phyloP scores from a whole-genome alignment of 2,329 filamentous ascomycete genomes.

The Basipetospora sp. region DNA sequence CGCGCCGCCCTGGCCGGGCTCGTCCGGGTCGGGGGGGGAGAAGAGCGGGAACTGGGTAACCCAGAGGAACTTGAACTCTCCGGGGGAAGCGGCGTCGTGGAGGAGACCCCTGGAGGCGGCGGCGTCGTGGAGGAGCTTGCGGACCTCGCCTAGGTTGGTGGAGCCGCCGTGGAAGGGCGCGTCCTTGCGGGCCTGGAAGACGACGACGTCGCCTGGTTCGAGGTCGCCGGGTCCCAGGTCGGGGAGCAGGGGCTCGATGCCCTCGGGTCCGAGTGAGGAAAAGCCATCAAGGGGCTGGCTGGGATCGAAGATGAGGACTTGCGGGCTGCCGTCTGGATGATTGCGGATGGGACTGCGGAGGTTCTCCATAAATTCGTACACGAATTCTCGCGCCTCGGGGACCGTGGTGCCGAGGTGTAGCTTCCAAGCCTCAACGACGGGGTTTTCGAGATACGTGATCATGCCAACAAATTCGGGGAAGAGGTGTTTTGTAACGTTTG shows the following conservation, averaged over 20 bases:
- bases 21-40: slow-evolving; percentile 47
- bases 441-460: slow-evolving; percentile 54
- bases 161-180: slow-evolving; percentile 57
- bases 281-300: slow-evolving; percentile 62
- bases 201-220: slow-evolving; percentile 60
- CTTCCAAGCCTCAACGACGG: slow-evolving; percentile 59
- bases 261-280: slow-evolving; percentile 46
- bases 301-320: slow-evolving; percentile 60
- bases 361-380: slow-evolving; percentile 54
- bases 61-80: slow-evolving; percentile 61
- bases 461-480: slow-evolving; percentile 42
- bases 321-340: slow-evolving; percentile 65
- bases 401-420: slow-evolving; percentile 1
- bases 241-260: slow-evolving; percentile 1
- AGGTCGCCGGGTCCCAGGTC: slow-evolving; percentile 16
- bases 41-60: slow-evolving; percentile 86
- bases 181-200: slow-evolving; percentile 64
- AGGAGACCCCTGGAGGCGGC: slow-evolving; percentile 51
- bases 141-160: slow-evolving; percentile 54
- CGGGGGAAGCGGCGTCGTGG: slow-evolving; percentile 20
- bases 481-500: slow-evolving; percentile 1
- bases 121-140: slow-evolving; percentile 52
- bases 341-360: slow-evolving; percentile 45
- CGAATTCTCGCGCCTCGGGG: slow-evolving; percentile 43
- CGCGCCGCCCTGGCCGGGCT: slow-evolving; percentile 63